Evolutionary conservation across 768 basidiomycete species (phyloP).

Genomic region (Clitopilus hobsonii): DNA sequence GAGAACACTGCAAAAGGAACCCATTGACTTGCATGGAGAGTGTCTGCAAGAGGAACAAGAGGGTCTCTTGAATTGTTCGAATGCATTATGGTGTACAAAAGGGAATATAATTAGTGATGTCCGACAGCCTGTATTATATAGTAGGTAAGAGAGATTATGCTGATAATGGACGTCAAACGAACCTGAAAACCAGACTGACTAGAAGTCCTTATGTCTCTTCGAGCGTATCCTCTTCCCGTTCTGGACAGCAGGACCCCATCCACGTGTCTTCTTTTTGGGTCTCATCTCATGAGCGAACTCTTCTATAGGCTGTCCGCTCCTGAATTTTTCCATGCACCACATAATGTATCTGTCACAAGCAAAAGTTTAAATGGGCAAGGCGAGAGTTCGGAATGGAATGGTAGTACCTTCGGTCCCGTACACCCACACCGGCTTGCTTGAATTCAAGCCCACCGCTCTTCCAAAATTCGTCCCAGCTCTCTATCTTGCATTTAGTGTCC

Average conservation of each 20-base stretch:
- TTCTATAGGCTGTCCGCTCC: slow-evolving; percentile 46
- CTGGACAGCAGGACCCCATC: slow-evolving; percentile 74
- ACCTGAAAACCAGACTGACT: slow-evolving; percentile 10
- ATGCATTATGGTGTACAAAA: background rate
- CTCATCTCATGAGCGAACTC: slow-evolving; percentile 61
- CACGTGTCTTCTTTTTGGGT: slow-evolving; percentile 77
- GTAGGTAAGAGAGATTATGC: no score
- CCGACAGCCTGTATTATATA: no score
- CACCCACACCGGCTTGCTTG: slow-evolving; percentile 59
- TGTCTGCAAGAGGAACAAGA: no score
- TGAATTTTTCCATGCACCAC: slow-evolving; percentile 83
- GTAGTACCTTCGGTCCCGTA: slow-evolving; percentile 68
- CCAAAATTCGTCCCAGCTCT: slow-evolving; percentile 77
- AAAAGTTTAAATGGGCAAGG: no score
- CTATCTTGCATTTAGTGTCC: slow-evolving; percentile 58
- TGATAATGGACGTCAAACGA: no score
- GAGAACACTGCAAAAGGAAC: no score
- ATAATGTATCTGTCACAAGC: slow-evolving; percentile 62
- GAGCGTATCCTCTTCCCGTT: slow-evolving; percentile 74
- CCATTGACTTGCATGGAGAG: no score
- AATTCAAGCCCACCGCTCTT: slow-evolving; percentile 48
- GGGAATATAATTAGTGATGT: no score
- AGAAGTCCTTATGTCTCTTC: slow-evolving; percentile 37
- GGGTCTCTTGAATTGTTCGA: no score
- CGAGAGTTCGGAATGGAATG: no score